These are phyloP conservation scores for Penicillium janthinellum DNA, from an alignment of 2,329 filamentous ascomycete species.

Conservation along the genomic window DNA sequence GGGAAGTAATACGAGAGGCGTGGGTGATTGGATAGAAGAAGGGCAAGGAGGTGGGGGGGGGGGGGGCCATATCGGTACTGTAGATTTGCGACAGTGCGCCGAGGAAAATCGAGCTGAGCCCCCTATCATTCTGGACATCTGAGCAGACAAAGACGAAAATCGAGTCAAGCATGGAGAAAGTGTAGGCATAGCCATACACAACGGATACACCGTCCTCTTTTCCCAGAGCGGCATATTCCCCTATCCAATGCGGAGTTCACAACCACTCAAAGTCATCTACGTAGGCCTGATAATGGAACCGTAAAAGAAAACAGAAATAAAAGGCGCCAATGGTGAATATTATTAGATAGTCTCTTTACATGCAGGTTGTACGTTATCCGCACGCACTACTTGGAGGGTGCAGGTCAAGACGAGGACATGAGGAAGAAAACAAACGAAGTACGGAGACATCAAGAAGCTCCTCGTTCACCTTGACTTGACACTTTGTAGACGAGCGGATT, in stretches of 20 bases:
- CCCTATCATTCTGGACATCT: neutral
- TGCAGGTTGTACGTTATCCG: neutral
- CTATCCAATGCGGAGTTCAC: neutral
- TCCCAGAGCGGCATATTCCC: no score
- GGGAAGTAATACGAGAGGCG: slow-evolving; percentile 8
- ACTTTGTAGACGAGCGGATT: no score
- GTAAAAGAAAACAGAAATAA: neutral
- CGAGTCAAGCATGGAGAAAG: slow-evolving; percentile 8
- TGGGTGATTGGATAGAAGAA: slow-evolving; percentile 7
- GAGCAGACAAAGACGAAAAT: neutral
- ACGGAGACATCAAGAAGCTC: no score
- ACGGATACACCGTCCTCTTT: neutral
- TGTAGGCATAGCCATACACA: slow-evolving; percentile 1
- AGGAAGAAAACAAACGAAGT: neutral
- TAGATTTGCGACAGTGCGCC: slow-evolving; percentile 6
- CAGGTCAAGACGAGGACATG: neutral
- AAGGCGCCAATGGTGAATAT: neutral
- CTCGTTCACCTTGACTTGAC: no score
- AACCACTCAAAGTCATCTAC: neutral
- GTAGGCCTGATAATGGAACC: neutral
- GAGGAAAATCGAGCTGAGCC: slow-evolving; percentile 3
- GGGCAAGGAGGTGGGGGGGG: neutral
- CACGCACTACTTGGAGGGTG: neutral
- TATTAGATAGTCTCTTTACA: neutral
- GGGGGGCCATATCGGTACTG: slow-evolving; percentile 3